These are phyloP conservation scores for Suillus luteus DNA, from an alignment of 768 basidiomycete species.

Conservation along the genomic window DNA sequence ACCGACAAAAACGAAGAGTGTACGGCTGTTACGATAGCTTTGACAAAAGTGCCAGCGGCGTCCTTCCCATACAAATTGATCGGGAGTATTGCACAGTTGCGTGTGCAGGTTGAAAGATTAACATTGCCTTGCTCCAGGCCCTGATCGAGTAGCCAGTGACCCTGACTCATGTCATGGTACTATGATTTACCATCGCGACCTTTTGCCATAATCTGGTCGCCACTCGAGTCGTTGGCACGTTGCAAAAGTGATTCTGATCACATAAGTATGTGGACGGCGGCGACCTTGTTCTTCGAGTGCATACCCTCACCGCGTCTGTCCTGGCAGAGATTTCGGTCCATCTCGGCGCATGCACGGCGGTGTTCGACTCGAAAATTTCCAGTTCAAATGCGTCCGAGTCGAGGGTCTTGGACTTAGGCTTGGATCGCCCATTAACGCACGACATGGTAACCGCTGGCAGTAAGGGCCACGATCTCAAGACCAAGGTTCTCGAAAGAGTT, in stretches of 20 bases:
- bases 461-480: background rate
- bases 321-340: background rate
- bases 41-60: background rate
- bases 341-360: background rate
- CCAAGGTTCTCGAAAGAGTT: background rate
- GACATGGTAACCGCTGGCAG: background rate
- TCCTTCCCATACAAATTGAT: background rate
- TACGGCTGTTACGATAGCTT: constrained; percentile 1
- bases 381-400: background rate
- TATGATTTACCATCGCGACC: background rate
- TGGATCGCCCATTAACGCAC: background rate
- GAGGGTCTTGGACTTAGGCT: background rate
- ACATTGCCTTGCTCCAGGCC: background rate
- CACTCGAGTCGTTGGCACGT: background rate
- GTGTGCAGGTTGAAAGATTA: background rate
- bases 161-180: background rate
- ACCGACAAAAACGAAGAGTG: background rate
- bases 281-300: background rate
- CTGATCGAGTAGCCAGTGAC: background rate
- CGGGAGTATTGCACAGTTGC: background rate
- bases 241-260: background rate
- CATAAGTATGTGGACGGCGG: background rate
- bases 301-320: background rate
- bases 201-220: background rate
- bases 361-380: background rate